phyloP scores from a whole-genome alignment of 441 rosid species.

The Gossypium gossypioides region DNA sequence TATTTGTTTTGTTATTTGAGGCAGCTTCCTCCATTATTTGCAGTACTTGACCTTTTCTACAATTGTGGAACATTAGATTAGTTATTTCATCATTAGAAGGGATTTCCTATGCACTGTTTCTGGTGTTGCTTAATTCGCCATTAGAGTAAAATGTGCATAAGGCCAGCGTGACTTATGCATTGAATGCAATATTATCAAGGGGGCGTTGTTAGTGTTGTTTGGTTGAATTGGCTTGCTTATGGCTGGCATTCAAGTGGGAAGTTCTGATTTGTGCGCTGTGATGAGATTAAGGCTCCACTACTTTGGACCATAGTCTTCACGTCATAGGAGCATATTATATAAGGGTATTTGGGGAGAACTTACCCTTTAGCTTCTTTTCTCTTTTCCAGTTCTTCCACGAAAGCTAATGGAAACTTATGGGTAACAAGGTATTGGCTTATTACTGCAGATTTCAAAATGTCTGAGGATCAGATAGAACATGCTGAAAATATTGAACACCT shows the following conservation, averaged over 20 bases:
- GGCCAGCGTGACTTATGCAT: neutral
- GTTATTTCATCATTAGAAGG: neutral
- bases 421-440: constrained; percentile 3
- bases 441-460: constrained; percentile 50
- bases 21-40: neutral
- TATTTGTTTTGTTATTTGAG: neutral
- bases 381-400: neutral
- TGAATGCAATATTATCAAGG: neutral
- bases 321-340: neutral
- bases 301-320: neutral
- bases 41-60: neutral
- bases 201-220: neutral
- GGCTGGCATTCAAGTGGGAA: neutral
- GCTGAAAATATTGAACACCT: constrained; percentile 38
- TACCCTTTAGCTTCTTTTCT: neutral
- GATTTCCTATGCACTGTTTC: neutral
- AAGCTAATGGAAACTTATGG: neutral
- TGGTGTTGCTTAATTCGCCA: neutral
- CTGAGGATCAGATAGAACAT: constrained; percentile 51
- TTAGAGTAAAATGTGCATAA: neutral
- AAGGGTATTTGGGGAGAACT: neutral
- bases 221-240: neutral
- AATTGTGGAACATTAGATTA: neutral
- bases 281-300: neutral
- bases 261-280: neutral